phyloP scores from a whole-genome alignment of 164 flowering plant genomes.

The Chimonanthus salicifolius region DNA sequence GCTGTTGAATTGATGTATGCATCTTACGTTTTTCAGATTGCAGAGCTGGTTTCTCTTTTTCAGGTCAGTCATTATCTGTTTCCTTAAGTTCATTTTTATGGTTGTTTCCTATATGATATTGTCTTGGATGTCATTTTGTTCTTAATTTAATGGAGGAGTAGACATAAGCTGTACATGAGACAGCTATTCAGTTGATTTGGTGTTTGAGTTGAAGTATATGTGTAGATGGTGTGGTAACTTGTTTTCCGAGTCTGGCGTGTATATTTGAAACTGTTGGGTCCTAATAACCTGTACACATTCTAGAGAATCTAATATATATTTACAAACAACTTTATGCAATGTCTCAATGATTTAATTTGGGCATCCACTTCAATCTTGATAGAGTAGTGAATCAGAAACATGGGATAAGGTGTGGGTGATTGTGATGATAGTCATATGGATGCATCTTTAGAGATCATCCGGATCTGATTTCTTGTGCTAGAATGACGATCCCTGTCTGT shows the following conservation, averaged over 20 bases:
- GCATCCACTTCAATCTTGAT: too few relatives aligned
- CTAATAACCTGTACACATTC: background rate
- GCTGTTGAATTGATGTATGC: conserved; percentile 66
- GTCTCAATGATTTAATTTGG: too few relatives aligned
- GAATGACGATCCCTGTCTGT: too few relatives aligned
- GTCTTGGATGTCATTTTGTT: background rate
- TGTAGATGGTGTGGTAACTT: background rate
- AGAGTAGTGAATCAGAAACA: too few relatives aligned
- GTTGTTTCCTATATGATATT: background rate
- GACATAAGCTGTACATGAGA: too few relatives aligned
- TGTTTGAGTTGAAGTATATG: background rate
- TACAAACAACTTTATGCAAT: background rate
- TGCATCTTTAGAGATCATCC: too few relatives aligned
- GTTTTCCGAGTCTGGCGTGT: background rate
- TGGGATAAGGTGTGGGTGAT: too few relatives aligned
- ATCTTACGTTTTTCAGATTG: conserved; percentile 48
- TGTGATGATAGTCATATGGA: too few relatives aligned
- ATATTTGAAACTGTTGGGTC: background rate
- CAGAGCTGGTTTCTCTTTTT: conserved; percentile 59
- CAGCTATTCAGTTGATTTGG: too few relatives aligned
- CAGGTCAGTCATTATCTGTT: conserved; percentile 40
- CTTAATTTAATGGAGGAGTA: too few relatives aligned
- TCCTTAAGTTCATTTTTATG: background rate
- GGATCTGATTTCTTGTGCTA: too few relatives aligned
- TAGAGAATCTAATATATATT: background rate